Evolutionary conservation across 805 yeast species (phyloP), one percentile per base, ranked within the genome.

Genomic region (Schwanniomyces vanrijiae): DNA sequence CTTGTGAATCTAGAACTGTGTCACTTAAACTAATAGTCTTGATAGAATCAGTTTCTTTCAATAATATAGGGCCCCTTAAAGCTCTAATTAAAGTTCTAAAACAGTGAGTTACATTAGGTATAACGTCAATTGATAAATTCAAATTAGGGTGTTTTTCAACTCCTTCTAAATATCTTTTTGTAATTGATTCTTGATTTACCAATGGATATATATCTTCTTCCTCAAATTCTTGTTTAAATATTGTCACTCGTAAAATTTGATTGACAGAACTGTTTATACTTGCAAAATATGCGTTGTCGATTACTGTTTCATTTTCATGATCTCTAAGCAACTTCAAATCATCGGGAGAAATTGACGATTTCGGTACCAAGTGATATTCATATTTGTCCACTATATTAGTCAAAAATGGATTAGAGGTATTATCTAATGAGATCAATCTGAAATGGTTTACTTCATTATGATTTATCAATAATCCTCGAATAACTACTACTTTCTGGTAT

Each of bases 11-110:
- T 47, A 86, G 64, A 1, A 76, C 67, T 13, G 80, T 70, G 49
- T 77, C 77, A n/a, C 66, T 61, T 3, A 80, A 62, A 49, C 76
- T 71, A 33, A 90, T 83, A 0, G 86, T 80, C 55, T 80, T 83
- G 2, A 72, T 64, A 9, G 77, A 79, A 4, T 74, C 77, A 2
- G 62, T 66, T 2, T 76, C 66, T 2, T 59, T 63, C 20, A 76
- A 61, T 7, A 70, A 60, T 19, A 89, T 62, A 0, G 96, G 92
- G 1, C 90, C 91, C 51, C 74, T 80, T 40, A 88, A 66, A 7
- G 86, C 84, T 50, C 80, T 82, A 54, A 78, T 74, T 14, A 89
- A 57, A 0, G 89, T 84, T 42, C 71, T 69, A 19, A 86, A 68
- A 54, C 95, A 85, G 38, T 76, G 78, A 0, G 77, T 61, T 2